Evolutionary conservation across 805 yeast genomes (phyloP), one percentile per base, ranked within the genome.

Genomic region (Schwanniomyces polymorphus): DNA sequence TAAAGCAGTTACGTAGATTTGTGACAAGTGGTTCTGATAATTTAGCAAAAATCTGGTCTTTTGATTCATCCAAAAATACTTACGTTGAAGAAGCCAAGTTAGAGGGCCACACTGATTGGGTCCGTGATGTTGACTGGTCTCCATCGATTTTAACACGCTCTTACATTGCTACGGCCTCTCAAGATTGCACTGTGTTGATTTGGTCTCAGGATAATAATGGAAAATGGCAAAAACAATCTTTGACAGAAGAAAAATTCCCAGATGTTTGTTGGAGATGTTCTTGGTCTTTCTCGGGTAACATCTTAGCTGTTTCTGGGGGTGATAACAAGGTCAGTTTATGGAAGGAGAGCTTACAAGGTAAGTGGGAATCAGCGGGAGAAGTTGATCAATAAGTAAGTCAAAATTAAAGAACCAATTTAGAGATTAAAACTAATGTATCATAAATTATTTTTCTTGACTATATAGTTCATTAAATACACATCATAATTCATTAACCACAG

Each of bases 201-300:
- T 94, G 99, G 99, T 85, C 97, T 7, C 92, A 90, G 67, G 91
- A 85, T 53, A 69, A 66, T 46, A 66, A 66, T 47, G 82, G 81
- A 3, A 76, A 77, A 53, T 94, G 99, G 99, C 84, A 85, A 64
- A 87, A 87, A 64, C 85, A 84, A 60, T 72, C 80, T 34, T 77
- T 94, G 61, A 82, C 84, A 42, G 77, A 79, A 16, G 96, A 89
- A 34, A 85, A 83, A 64, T 94, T 94, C 79, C 94, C 97, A 12
- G 99, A 94, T 65, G 97, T 91, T 25, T 88, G 95, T 57, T 94
- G 99, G 99, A 85, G 97, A 67, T 96, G 96, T 42, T 85, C 95
- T 56, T 94, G 99, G 99, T 90, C 97, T 10, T 76, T 91, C 56
- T 86, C 96, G 41, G 99, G 99, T 45, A 94, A 94, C 65, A 85